Conservation (phyloP, 2,329 filamentous ascomycete species). For the Kalaharituber pfeilii region DNA sequence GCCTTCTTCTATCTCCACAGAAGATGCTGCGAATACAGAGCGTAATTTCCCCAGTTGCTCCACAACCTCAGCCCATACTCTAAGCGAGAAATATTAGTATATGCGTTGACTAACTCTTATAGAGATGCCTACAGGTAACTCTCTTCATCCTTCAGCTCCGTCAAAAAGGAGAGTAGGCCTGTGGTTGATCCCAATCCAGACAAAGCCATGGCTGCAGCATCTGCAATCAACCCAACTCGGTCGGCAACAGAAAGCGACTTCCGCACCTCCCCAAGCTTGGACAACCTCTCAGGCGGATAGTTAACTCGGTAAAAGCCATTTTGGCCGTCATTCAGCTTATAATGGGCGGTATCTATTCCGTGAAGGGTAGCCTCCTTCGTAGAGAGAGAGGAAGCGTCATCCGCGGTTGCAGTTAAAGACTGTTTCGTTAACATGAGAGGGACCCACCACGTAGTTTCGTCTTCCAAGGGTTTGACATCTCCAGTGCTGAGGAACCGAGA, state of each 20-base stretch:
- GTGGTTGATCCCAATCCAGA: conserved; percentile 71
- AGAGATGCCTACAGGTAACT: conserved; percentile 47
- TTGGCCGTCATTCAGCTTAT: conserved; percentile 82
- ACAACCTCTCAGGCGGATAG: conserved; percentile 69
- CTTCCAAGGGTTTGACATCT: conserved; percentile 78
- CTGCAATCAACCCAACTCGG: conserved; percentile 81
- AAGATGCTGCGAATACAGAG: conserved; percentile 67
- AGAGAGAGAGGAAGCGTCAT: conserved; percentile 51
- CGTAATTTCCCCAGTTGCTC: conserved; percentile 59
- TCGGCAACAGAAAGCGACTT: conserved; percentile 65
- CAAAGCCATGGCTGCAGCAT: conserved; percentile 73
- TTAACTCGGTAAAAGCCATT: conserved; percentile 87
- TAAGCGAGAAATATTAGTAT: conserved; percentile 16
- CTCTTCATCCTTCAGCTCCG: conserved; percentile 65
- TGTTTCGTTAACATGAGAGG: conserved; percentile 73
- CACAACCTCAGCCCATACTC: conserved; percentile 72
- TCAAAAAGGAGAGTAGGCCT: conserved; percentile 63
- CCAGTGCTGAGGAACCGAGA: conserved; percentile 80
- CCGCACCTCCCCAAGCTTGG: conserved; percentile 60
- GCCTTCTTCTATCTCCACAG: conserved; percentile 45
- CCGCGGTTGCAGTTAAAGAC: conserved; percentile 32
- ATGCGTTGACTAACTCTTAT: conserved; percentile 7
- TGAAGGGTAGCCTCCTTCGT: conserved; percentile 59
- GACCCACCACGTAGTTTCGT: conserved; percentile 89
- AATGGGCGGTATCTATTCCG: conserved; percentile 62